Evolutionary conservation across 2,329 filamentous ascomycete genomes (phyloP).

Genomic region (Phialophora tarda): DNA sequence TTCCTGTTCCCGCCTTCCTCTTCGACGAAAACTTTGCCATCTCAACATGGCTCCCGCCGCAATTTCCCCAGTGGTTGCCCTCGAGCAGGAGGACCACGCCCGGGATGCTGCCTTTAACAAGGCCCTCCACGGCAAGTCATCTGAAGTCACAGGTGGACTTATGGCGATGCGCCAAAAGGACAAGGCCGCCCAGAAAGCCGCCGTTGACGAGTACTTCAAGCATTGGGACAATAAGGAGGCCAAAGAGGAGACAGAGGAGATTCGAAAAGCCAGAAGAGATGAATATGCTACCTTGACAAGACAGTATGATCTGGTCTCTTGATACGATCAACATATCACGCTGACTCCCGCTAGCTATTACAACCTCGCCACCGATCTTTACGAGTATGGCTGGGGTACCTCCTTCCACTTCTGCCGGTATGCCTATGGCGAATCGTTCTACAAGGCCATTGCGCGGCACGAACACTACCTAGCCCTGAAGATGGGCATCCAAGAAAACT

Average conservation of each 20-base stretch:
- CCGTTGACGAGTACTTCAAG: constrained; percentile 92
- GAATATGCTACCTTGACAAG: constrained; percentile 93
- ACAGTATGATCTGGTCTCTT: constrained; percentile 69
- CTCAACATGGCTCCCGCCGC: constrained; percentile 56
- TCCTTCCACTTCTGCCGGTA: constrained; percentile 99
- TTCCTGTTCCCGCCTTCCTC: background rate
- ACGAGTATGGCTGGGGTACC: constrained; percentile 96
- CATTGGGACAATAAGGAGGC: constrained; percentile 88
- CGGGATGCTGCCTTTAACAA: constrained; percentile 92
- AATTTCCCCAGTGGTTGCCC: constrained; percentile 46
- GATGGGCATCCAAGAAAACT: constrained; percentile 82
- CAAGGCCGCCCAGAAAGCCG: constrained; percentile 75
- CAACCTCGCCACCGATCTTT: constrained; percentile 93
- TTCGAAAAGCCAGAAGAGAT: constrained; percentile 77
- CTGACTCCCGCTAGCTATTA: constrained; percentile 71
- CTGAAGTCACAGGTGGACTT: constrained; percentile 73
- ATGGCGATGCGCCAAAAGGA: constrained; percentile 84
- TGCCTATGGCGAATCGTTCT: constrained; percentile 82
- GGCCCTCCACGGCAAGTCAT: constrained; percentile 78
- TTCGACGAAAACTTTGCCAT: constrained; percentile 4
- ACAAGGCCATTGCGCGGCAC: constrained; percentile 90
- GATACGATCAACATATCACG: constrained; percentile 36
- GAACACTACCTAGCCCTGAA: constrained; percentile 95
- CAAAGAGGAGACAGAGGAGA: constrained; percentile 79
- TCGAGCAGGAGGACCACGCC: constrained; percentile 81